Base-by-base conservation (phyloP, 371 early-diverging fungal species). In the Modicella reniformis region DNA sequence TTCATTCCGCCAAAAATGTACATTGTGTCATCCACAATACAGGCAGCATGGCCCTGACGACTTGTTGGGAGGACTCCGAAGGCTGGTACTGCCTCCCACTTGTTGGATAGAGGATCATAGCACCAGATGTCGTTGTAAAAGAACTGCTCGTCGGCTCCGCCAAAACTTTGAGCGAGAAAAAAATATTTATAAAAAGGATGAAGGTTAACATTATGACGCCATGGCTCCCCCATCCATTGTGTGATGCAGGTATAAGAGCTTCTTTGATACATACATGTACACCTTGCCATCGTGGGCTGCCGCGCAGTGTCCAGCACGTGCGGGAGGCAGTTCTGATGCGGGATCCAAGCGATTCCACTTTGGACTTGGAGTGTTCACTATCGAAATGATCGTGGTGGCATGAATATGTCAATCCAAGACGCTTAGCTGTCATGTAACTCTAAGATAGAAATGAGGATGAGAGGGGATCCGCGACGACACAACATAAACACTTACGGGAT, bases 51-150 rank as follows among this genome's bases (percentile, higher is more conserved):
- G 4, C 88, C 85, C 59, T 91, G 88, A 37, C 94, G 86, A 34
- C 91, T 84, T 15, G 85, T 72, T 26, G 94, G 94, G 10, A 86
- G 83, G 26, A 81, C 84, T 0, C 92, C 93, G n/a, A 82, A 86
- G 3, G 89, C 88, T 6, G 85, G 81, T 19, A 93, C 74, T 62
- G 81, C 83, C 21, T 75, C 56, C 94, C 94, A 93, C 26, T 64
- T 54, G 26, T 85, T 75, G 6, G 81, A 80, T 29, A 84, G 83
- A 17, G 90, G 74, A 69, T 90, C 90, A 59, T 85, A 92, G 21
- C 83, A 80, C 94, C 93, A 93, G 68, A 92, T 82, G 73, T 93
- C 94, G 69, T 92, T 92, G 68, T 86, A 91, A 64, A 86, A 85
- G 56, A 72, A 80, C 30, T 87, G 83, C 67, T 90, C 89, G 65